Percentiles rank a stretch among this genome's conserved stretches.
phyloP scores from a whole-genome alignment of 495 filamentous ascomycete genomes.

The Aspergillus coremiiformis region DNA sequence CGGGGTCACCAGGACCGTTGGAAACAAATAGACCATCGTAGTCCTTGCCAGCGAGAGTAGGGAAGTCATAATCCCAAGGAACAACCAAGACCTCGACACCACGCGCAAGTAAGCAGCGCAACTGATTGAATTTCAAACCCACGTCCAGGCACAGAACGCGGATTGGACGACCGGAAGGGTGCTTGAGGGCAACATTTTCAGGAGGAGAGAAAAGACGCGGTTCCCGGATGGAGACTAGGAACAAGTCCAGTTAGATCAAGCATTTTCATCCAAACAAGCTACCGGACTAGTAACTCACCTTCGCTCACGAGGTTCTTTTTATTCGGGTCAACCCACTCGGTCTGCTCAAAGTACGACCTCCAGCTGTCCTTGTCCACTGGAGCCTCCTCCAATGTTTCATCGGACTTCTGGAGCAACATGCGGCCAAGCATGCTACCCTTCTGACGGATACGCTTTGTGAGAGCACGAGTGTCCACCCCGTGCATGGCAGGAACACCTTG shows the following conservation, averaged over 20 bases:
- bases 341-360: slow-evolving; percentile 61
- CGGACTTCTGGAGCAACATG: slow-evolving; percentile 65
- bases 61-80: slow-evolving; percentile 92
- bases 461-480: slow-evolving; percentile 85
- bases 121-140: slow-evolving; percentile 94
- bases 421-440: slow-evolving; percentile 95
- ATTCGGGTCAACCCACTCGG: slow-evolving; percentile 90
- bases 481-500: slow-evolving; percentile 94
- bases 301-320: slow-evolving; percentile 83
- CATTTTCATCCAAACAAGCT: neutral
- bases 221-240: slow-evolving; percentile 73
- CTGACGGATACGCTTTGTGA: slow-evolving; percentile 89
- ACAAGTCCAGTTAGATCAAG: slow-evolving; percentile 1
- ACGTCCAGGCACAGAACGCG: slow-evolving; percentile 91
- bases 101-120: slow-evolving; percentile 80
- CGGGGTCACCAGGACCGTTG: slow-evolving; percentile 93
- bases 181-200: slow-evolving; percentile 58
- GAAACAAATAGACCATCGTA: slow-evolving; percentile 97
- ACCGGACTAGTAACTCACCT: slow-evolving; percentile 52
- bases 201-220: slow-evolving; percentile 75
- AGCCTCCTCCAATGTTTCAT: slow-evolving; percentile 38
- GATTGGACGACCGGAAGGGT: slow-evolving; percentile 77
- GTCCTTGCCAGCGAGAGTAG: slow-evolving; percentile 59
- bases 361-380: slow-evolving; percentile 42
- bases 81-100: slow-evolving; percentile 94